Evolutionary conservation across 1,284 basidiomycete species (phyloP), one percentile per base, ranked within the genome.

Genomic region (Rhizopogon hawkerae): DNA sequence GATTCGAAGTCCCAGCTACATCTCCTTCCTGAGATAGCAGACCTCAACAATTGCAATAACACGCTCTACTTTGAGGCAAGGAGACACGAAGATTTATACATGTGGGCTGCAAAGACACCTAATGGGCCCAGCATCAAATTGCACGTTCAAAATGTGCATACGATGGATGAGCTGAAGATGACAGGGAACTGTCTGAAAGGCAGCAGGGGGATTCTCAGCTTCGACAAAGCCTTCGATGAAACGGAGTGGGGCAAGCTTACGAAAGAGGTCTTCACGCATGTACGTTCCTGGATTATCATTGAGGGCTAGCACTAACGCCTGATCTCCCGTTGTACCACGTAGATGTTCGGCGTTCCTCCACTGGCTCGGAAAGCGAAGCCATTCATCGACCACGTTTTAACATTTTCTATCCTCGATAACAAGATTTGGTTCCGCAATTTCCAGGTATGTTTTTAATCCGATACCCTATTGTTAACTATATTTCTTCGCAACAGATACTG

Each of bases 101-200:
- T 98, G 56, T 99, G 96, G 96, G 87, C 93, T 14, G 83, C 89
- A 18, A 95, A 98, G 67, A 92, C 93, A 37, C 96, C 96, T 16
- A 99, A 99, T 64, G 96, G 96, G 1, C 96, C 96, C 5, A 92
- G 87, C 58, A 85, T 95, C 66, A 98, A 98, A 69, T 80, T 98
- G 74, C 95, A 98, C 63, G 92, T 98, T 16, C 93, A 98, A 69
- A 99, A 98, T 68, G 79, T 97, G 50, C 96, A 99, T 69, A 99
- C 96, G 36, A 98, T 98, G 96, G 96, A 98, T 72, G 96, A 99
- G 69, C 77, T 99, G 59, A 98, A 98, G 73, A 92, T 98, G 94
- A 97, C 94, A 3, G 96, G 96, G 21, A 98, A 99, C 68, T 98
- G 96, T 68, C 71, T 99, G 58, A 97, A 97, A 71, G 96, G 96